Evolutionary conservation across 164 flowering plant species (phyloP), one percentile per base, ranked within the genome.

Genomic region (Vitis amurensis): DNA sequence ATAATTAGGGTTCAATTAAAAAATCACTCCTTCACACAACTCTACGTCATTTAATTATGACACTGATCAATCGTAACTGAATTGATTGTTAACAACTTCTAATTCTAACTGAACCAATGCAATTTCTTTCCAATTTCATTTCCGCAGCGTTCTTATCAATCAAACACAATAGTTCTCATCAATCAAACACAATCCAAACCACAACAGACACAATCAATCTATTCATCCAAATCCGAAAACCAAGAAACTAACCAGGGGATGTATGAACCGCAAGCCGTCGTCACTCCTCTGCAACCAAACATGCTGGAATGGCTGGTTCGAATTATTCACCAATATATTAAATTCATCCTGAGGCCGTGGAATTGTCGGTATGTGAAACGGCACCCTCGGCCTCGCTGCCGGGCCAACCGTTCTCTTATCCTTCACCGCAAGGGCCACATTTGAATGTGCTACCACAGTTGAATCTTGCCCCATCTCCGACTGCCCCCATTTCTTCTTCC

Each of bases 211-310:
- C 27, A 23, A 23, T 23, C 27, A 23, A 23, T 23, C 13, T 37
- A 56, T 56, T 67, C 52, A 19, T 23, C 9, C 37, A 60, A 37
- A 37, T 27, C 8, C 11, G 19, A 27, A 55, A 49, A 14, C 5
- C 13, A 73, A 50, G 51, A 59, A 59, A 79, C 92, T 77, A 56
- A 93, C 99, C 95, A 92, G 67, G 17, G 98, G 99, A 81, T 96
- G 99, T 55, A 91, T 59, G 68, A 79, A 77, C 75, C 86, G 77
- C 62, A 70, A 77, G 8, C 84, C 93, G 72, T 96, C 99, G 67
- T 96, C 95, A 70, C 86, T 85, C 83, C 71, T 91, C 80, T 87
- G 79, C 89, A 96, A 72, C 98, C 95, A 92, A 53, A 93, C 97
- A 79, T 96, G 99, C 69, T 92, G 84, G 74, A 89, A 93, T 0